Percentiles rank a stretch among this genome's conserved stretches.
phyloP scores from a whole-genome alignment of 2,329 filamentous ascomycete genomes.

The Fusarium staphyleae region DNA sequence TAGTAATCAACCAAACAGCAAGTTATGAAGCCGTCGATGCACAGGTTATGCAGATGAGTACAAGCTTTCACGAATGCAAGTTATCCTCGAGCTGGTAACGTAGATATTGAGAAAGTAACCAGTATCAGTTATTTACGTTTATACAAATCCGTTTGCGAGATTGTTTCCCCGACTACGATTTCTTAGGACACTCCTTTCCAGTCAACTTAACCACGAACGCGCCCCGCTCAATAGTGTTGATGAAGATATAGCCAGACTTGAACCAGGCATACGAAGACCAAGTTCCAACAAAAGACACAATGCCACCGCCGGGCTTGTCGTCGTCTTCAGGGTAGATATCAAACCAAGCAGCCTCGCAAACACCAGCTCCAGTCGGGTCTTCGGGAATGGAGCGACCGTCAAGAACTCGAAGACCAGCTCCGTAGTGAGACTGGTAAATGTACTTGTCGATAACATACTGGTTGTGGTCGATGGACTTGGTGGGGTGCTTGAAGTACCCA shows the following conservation, averaged over 20 bases:
- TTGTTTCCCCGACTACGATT: too few species aligned
- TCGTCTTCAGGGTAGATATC: conserved; percentile 61
- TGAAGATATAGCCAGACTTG: conserved; percentile 56
- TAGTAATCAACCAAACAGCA: too few species aligned
- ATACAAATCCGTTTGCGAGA: too few species aligned
- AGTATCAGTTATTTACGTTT: too few species aligned
- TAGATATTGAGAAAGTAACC: too few species aligned
- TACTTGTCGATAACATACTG: conserved; percentile 55
- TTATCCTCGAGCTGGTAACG: too few species aligned
- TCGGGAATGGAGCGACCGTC: conserved; percentile 47
- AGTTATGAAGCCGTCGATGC: too few species aligned
- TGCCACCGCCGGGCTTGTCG: conserved; percentile 45
- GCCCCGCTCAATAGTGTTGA: conserved; percentile 62
- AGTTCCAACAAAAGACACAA: conserved; percentile 51
- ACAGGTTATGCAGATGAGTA: too few species aligned
- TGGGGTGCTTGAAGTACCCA: conserved; percentile 51
- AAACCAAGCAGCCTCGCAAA: conserved; percentile 58
- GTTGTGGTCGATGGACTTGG: conserved; percentile 56
- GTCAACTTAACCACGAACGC: conserved; percentile 54
- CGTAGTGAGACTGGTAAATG: conserved; percentile 60
- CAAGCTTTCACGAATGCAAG: too few species aligned
- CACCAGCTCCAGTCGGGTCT: conserved; percentile 53
- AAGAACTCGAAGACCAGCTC: conserved; percentile 54
- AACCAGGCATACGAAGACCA: conserved; percentile 60
- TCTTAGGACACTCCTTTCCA: conserved; percentile 18